These are phyloP conservation scores for Aspergillus leporis DNA, from an alignment of 495 filamentous ascomycete species.

Conservation along the genomic window DNA sequence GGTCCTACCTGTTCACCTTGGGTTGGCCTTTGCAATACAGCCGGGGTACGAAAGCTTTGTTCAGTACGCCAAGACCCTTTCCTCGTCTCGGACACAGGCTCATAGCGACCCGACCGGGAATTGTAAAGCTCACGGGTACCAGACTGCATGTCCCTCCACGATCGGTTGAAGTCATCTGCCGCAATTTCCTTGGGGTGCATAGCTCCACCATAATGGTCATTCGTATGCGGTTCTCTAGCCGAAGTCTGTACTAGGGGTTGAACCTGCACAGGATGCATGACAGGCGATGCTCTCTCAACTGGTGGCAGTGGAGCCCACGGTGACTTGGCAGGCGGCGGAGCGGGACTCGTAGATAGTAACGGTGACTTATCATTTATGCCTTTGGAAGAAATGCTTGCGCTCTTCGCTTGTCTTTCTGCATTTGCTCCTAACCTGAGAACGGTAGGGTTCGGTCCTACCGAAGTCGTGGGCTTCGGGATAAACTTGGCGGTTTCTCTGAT, in stretches of 20 bases:
- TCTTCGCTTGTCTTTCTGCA: constrained; percentile 52
- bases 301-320: constrained; percentile 88
- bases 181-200: constrained; percentile 77
- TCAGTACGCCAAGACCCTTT: constrained; percentile 70
- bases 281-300: constrained; percentile 75
- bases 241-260: constrained; percentile 28
- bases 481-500: constrained; percentile 33
- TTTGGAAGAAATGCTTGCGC: constrained; percentile 59
- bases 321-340: constrained; percentile 76
- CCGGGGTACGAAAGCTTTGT: constrained; percentile 65
- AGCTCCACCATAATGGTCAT: constrained; percentile 33
- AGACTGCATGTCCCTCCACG: constrained; percentile 72
- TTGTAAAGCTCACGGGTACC: constrained; percentile 80
- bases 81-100: constrained; percentile 78
- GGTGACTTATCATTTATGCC: constrained; percentile 74
- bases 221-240: constrained; percentile 33
- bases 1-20: constrained; percentile 61
- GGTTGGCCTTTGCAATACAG: constrained; percentile 74
- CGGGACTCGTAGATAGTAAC: constrained; percentile 76
- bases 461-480: constrained; percentile 47
- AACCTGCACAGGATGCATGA: constrained; percentile 49
- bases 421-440: constrained; percentile 54
- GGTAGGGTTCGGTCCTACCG: constrained; percentile 54
- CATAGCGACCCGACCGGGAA: constrained; percentile 90
- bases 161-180: constrained; percentile 89